phyloP scores from a whole-genome alignment of 1,139 yeast genomes.

The Meyerozyma athensensis region DNA sequence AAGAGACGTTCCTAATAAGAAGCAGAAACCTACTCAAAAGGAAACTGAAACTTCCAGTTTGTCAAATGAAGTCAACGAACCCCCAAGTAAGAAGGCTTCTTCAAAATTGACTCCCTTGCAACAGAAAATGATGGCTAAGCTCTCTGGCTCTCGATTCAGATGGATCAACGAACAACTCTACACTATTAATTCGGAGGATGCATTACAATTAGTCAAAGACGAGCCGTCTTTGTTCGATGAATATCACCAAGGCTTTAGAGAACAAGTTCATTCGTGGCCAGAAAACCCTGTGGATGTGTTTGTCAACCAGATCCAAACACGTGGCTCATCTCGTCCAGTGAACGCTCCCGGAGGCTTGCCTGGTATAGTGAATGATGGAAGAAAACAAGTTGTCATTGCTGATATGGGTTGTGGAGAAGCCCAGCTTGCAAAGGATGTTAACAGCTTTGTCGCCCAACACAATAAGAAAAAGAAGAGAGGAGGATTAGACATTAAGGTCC shows the following conservation, averaged over 20 bases:
- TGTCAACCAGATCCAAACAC: constrained; percentile 61
- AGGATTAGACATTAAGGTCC: constrained; percentile 55
- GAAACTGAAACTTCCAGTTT: constrained; percentile 3
- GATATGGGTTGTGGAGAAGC: constrained; percentile 99
- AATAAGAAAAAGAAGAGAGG: constrained; percentile 28
- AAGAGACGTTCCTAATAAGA: neutral
- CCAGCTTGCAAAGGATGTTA: constrained; percentile 65
- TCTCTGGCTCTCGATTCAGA: constrained; percentile 91
- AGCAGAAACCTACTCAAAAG: constrained; percentile 10
- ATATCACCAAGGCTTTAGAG: constrained; percentile 90
- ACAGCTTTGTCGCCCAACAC: constrained; percentile 39
- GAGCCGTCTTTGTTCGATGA: constrained; percentile 91
- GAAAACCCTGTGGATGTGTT: constrained; percentile 93
- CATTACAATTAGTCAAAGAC: constrained; percentile 63
- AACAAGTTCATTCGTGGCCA: constrained; percentile 96
- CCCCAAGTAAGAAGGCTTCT: too few species aligned
- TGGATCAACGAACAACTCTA: constrained; percentile 97
- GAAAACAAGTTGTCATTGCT: constrained; percentile 65
- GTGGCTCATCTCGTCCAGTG: constrained; percentile 57
- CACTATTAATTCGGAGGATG: constrained; percentile 75
- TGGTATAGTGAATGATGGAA: constrained; percentile 36
- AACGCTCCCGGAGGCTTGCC: constrained; percentile 97
- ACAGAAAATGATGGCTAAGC: constrained; percentile 90
- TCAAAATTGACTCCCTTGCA: constrained; percentile 88
- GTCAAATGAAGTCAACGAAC: constrained; percentile 5